phyloP scores from a whole-genome alignment of 345 rosid species.

The Abelmoschus esculentus region DNA sequence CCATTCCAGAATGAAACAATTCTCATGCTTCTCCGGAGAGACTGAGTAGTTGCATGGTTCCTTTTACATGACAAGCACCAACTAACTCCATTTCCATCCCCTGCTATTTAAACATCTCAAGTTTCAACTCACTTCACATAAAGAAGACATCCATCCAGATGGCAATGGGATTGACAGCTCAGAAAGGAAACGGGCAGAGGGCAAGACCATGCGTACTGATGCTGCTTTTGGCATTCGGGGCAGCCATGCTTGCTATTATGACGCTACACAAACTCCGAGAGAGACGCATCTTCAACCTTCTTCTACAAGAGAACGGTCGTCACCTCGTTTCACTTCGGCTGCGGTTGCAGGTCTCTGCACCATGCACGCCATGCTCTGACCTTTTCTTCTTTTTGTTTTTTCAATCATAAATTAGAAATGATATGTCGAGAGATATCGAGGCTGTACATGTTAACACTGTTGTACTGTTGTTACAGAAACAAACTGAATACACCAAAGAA shows the following conservation, averaged over 20 bases:
- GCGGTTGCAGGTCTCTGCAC: conserved; percentile 42
- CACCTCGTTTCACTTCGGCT: conserved; percentile 41
- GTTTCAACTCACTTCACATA: background rate
- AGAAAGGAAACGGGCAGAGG: conserved; percentile 31
- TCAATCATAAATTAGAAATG: background rate
- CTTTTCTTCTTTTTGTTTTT: background rate
- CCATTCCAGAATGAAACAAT: background rate
- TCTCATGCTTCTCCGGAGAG: background rate
- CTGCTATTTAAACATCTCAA: background rate
- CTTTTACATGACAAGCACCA: background rate
- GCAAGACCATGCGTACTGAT: conserved; percentile 31
- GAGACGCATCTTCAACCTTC: conserved; percentile 42
- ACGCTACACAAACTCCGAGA: conserved; percentile 48
- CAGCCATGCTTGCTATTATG: conserved; percentile 50
- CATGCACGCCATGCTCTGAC: background rate
- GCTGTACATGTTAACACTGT: background rate
- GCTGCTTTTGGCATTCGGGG: conserved; percentile 50
- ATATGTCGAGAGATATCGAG: no score
- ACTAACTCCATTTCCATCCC: background rate
- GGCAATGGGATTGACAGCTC: conserved; percentile 20
- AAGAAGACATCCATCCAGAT: background rate
- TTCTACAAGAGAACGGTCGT: conserved; percentile 37
- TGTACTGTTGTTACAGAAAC: conserved; percentile 30
- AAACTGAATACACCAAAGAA: conserved; percentile 32
- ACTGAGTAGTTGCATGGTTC: no score